Conservation (phyloP, 371 early-diverging fungal genomes). For the Catenaria anguillulae region DNA sequence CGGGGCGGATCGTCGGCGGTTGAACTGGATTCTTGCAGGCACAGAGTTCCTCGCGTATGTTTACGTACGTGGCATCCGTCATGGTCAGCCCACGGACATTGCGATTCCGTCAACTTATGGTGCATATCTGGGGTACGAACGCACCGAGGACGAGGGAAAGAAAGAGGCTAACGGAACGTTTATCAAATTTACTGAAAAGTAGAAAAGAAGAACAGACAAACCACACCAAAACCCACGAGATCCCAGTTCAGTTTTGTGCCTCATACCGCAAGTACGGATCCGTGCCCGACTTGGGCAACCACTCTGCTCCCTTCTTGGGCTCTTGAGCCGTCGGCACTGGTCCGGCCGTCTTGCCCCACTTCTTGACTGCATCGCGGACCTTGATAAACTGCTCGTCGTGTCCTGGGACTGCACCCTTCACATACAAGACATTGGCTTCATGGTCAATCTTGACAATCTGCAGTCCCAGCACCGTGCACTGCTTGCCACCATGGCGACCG, state of each 20-base stretch:
- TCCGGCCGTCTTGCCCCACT: conserved; percentile 15
- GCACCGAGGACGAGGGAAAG: no score
- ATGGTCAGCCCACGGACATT: no score
- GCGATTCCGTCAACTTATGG: no score
- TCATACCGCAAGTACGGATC: conserved; percentile 8
- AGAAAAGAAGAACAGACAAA: neutral
- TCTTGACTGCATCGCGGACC: conserved; percentile 73
- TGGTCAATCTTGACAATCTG: conserved; percentile 80
- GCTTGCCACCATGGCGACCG: conserved; percentile 83
- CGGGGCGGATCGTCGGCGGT: no score
- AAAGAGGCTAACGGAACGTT: no score
- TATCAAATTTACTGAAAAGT: no score
- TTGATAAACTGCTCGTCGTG: conserved; percentile 65
- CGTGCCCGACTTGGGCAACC: neutral
- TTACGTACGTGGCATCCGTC: no score
- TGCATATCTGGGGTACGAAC: no score
- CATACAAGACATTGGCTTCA: conserved; percentile 62
- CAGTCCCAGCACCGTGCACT: conserved; percentile 62
- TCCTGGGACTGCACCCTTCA: conserved; percentile 87
- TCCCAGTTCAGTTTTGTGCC: neutral
- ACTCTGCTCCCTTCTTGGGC: neutral
- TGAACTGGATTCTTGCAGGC: no score
- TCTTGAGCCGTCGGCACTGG: neutral
- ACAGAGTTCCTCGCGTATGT: no score
- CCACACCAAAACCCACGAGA: neutral